Evolutionary conservation across 2,329 filamentous ascomycete species (phyloP), one percentile per base, ranked within the genome.

Genomic region (Fusarium verticillioides): DNA sequence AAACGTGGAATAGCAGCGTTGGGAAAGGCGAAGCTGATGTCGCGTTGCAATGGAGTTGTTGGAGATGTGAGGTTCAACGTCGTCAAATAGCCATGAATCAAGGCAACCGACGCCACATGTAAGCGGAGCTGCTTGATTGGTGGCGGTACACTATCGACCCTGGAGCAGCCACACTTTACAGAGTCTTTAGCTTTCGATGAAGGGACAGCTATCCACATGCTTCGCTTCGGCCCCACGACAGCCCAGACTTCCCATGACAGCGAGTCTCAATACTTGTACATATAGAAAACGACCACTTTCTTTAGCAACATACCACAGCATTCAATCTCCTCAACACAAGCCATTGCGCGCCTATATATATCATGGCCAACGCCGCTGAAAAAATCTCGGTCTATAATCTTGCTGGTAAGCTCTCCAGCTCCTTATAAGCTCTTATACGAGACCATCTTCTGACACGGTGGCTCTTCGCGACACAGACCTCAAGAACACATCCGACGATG

Each of bases 401-500:
- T 53, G 85, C 91, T 68, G 91, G 91, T 91, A 83, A 67, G 72
- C 57, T 63, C 26, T 32, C 23, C 5, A 36, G 39, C 39, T 50
- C 34, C 42, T 37, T 36, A 26, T 37, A 56, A 42, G 44, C 56
- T 42, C 39, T 53, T 57, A 52, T 57, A 66, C 36, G 26, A 46
- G 44, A 37, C 42, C 10, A n/a, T 37, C 66, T 75, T 69, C 75
- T 78, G 69, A 78, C 77, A 78, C 77, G 54, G 70, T 78, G 77
- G 75, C 77, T 75, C 70, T 60, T 72, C 46, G 52, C 67, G 49
- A 64, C 58, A 50, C 63, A 97, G 96, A 98, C 82, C 92, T 99
- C 73, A 98, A 98, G 84, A 97, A 96, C 85, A 97, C 95, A 43
- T 94, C 94, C 75, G 96, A 99, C 85, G 96, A 99, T 84, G 94